These are phyloP conservation scores for Bifiguratus adelaidae DNA, from an alignment of 192 early-diverging fungal species.

Conservation along the genomic window DNA sequence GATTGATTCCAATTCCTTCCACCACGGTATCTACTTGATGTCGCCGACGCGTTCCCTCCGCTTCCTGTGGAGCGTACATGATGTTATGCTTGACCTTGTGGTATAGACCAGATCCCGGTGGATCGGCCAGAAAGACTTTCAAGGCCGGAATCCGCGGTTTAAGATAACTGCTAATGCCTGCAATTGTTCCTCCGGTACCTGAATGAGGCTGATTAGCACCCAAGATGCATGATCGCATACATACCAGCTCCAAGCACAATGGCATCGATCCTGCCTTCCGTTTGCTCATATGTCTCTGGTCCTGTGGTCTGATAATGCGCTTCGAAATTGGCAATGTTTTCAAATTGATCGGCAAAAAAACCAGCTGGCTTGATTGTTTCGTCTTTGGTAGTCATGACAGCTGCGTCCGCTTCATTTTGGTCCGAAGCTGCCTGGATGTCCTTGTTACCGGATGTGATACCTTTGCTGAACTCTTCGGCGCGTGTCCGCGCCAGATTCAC, in stretches of 20 bases:
- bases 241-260: conserved; percentile 82
- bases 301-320: conserved; percentile 77
- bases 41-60: conserved; percentile 79
- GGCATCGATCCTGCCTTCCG: conserved; percentile 59
- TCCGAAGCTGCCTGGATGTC: too few species aligned
- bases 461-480: conserved; percentile 51
- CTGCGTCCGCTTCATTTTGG: not conserved
- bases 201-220: not conserved
- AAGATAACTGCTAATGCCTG: conserved; percentile 82
- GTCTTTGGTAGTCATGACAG: not conserved
- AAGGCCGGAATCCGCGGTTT: conserved; percentile 52
- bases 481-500: conserved; percentile 79
- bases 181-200: conserved; percentile 86
- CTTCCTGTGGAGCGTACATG: conserved; percentile 82
- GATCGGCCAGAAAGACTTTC: conserved; percentile 75
- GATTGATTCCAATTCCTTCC: conserved; percentile 93
- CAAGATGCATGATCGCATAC: not conserved
- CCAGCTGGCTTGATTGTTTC: conserved; percentile 24
- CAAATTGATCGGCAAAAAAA: conserved; percentile 92
- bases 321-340: conserved; percentile 77
- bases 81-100: conserved; percentile 85
- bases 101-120: conserved; percentile 85
- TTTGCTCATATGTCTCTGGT: conserved; percentile 79
- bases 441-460: not conserved
- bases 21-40: conserved; percentile 98